Conservation (phyloP, 23 red algal species). For the Gracilaria domingensis region DNA sequence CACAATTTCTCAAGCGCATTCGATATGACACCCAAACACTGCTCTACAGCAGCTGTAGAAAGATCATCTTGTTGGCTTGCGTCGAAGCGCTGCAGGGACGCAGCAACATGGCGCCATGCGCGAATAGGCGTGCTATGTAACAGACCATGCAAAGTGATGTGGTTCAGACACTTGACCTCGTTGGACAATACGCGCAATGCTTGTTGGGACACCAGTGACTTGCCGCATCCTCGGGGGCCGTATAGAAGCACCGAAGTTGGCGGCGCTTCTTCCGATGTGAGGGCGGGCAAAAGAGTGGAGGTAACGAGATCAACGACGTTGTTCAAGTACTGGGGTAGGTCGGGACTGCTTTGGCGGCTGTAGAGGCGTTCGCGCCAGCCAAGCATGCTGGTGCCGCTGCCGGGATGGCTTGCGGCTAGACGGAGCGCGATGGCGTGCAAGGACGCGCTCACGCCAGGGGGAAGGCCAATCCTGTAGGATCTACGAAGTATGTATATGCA, state of each 20-base stretch:
- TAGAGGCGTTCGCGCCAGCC: constrained; percentile 25
- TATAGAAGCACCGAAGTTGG: constrained; percentile 39
- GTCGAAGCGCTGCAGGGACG: background rate
- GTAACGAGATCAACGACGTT: background rate
- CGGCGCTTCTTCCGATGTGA: background rate
- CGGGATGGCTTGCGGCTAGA: background rate
- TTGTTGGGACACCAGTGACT: constrained; percentile 29
- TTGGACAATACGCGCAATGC: constrained; percentile 6
- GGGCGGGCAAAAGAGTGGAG: constrained; percentile 13
- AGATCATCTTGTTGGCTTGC: constrained; percentile 30
- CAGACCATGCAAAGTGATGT: constrained; percentile 48
- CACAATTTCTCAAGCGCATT: background rate
- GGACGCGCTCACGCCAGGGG: no score
- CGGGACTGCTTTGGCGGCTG: background rate
- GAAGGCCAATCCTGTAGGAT: no score
- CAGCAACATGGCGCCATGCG: constrained; percentile 40
- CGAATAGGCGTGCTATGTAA: constrained; percentile 37
- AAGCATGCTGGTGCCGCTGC: background rate
- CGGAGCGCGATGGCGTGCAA: no score
- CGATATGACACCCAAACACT: constrained; percentile 12
- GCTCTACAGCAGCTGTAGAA: constrained; percentile 17
- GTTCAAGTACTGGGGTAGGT: background rate
- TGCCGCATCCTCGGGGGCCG: constrained; percentile 50
- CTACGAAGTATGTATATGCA: no score
- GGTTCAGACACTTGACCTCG: background rate